A percentile compares a stretch with the other conserved stretches of the same genome.
These are phyloP conservation scores for Chiua virens DNA, from an alignment of 768 basidiomycete genomes.

Conservation along the genomic window DNA sequence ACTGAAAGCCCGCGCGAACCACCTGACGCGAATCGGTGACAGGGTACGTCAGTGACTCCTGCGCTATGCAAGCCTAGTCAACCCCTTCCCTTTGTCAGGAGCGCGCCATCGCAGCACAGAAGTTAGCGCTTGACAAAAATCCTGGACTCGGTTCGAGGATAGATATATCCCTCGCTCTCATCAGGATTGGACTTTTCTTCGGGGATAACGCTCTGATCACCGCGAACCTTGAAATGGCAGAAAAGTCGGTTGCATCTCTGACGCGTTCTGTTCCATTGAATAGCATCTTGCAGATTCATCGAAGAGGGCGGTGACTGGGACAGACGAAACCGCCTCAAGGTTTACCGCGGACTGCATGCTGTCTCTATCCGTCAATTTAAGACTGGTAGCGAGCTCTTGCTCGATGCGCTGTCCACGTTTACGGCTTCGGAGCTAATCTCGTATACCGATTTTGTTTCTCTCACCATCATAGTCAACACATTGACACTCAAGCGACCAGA, in stretches of 20 bases:
- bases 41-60: constrained; percentile 39
- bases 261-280: neutral
- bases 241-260: constrained; percentile 54
- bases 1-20: constrained; percentile 79
- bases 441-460: constrained; percentile 87
- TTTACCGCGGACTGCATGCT: constrained; percentile 85
- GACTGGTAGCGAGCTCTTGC: constrained; percentile 76
- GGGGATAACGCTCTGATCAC: constrained; percentile 72
- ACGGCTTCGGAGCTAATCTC: constrained; percentile 87
- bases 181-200: constrained; percentile 91
- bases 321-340: constrained; percentile 92
- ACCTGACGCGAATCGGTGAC: constrained; percentile 87
- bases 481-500: constrained; percentile 80
- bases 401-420: constrained; percentile 92
- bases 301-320: constrained; percentile 99
- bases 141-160: constrained; percentile 92
- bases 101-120: constrained; percentile 75
- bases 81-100: constrained; percentile 62
- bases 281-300: constrained; percentile 57
- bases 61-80: neutral
- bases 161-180: constrained; percentile 86
- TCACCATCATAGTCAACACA: constrained; percentile 79
- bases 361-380: constrained; percentile 91
- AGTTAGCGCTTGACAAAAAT: constrained; percentile 85
- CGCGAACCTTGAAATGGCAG: constrained; percentile 72